Evolutionary conservation across 2,329 filamentous ascomycete genomes (phyloP).

Genomic region (Diaporthe capsici): DNA sequence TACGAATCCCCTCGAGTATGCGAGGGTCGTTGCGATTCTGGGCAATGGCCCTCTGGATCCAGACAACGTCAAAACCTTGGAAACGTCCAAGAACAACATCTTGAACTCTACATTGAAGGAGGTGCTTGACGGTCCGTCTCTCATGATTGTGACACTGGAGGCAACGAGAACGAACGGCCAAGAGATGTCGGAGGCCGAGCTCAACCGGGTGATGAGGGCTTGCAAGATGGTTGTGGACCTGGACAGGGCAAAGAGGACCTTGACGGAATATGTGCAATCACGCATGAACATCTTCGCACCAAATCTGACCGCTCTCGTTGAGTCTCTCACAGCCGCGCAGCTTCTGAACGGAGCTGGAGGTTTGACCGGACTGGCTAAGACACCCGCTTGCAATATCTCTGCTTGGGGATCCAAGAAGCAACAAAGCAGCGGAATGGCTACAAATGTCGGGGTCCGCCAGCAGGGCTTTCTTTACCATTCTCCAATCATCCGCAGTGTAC

Average conservation of each 20-base stretch:
- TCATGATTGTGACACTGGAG: conserved; percentile 97
- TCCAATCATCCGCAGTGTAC: conserved; percentile 87
- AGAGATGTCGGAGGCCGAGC: conserved; percentile 80
- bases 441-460: conserved; percentile 90
- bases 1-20: conserved; percentile 93
- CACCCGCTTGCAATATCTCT: conserved; percentile 91
- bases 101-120: conserved; percentile 81
- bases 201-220: conserved; percentile 80
- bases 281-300: conserved; percentile 97
- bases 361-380: conserved; percentile 88
- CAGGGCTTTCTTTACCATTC: conserved; percentile 96
- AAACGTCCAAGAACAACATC: conserved; percentile 83
- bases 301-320: conserved; percentile 91
- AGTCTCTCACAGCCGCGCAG: conserved; percentile 93
- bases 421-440: conserved; percentile 83
- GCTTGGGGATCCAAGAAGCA: conserved; percentile 93
- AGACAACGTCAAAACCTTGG: conserved; percentile 83
- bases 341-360: conserved; percentile 96
- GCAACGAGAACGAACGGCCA: conserved; percentile 90
- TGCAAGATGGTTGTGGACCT: conserved; percentile 92
- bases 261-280: conserved; percentile 96
- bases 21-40: conserved; percentile 93
- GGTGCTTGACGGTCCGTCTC: conserved; percentile 87
- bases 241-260: conserved; percentile 85
- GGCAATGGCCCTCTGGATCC: conserved; percentile 91